Evolutionary conservation across 176 grass and related monocot species (phyloP).

Genomic region (Bothriochloa decipiens): DNA sequence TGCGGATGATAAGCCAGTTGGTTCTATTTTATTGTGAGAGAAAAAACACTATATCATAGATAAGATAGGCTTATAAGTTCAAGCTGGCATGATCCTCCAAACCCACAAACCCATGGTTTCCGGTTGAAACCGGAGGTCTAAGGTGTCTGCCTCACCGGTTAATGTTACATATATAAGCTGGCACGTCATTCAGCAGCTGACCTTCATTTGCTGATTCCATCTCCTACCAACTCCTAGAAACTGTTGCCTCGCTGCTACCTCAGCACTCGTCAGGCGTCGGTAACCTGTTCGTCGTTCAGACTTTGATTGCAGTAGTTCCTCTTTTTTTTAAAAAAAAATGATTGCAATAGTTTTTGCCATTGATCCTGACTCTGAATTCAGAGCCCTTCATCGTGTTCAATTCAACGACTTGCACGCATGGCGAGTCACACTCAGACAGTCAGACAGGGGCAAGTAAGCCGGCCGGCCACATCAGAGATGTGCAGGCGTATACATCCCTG

Average conservation of each 20-base stretch:
- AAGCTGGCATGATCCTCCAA: too few species aligned
- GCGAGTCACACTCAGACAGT: neutral
- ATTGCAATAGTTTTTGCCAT: neutral
- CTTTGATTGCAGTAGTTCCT: neutral
- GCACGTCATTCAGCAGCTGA: neutral
- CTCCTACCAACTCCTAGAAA: conserved; percentile 25
- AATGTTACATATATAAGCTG: neutral
- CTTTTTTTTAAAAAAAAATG: neutral
- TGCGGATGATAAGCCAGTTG: too few species aligned
- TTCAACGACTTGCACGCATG: neutral
- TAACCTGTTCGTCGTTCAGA: neutral
- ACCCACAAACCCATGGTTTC: too few species aligned
- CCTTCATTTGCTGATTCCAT: neutral
- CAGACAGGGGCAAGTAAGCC: neutral
- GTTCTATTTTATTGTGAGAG: too few species aligned
- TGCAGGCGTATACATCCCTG: neutral
- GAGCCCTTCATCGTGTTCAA: neutral
- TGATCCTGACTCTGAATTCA: neutral
- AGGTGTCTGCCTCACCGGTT: neutral
- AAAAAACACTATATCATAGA: too few species aligned
- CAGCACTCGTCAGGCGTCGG: neutral
- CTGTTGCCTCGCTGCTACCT: neutral
- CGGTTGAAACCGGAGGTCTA: neutral
- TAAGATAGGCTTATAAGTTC: too few species aligned
- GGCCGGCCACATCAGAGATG: neutral